Base-by-base conservation (phyloP, 345 rosid species). In the Zanthoxylum bungeanum region DNA sequence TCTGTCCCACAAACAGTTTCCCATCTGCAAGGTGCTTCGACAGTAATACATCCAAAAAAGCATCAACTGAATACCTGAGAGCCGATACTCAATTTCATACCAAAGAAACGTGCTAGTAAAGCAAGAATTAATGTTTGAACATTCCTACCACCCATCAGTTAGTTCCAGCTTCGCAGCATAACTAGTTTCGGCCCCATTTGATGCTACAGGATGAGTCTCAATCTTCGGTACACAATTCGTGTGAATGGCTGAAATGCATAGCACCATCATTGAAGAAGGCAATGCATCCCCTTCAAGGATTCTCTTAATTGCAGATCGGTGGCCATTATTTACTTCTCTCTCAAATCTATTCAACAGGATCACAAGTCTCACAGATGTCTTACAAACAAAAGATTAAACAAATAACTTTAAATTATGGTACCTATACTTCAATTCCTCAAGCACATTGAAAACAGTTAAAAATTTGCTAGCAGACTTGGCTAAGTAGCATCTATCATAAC, bases 401-500 rank as follows among this genome's bases (percentile, higher is more conserved):
- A 19, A 71, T 8, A 65, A 40, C 22, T 71, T 22, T 59, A 73
- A 40, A 63, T 55, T 40, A 21, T 49, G 50, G 40, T 86, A 90
- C 98, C 98, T 94, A 79, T 92, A 94, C 83, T 89, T 92, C 81
- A 94, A 82, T 80, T 94, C 98, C 80, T 90, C 97, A 46, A 92
- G 85, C 74, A 94, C 88, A 92, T 86, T 92, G 83, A 87, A 47
- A 68, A 86, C 39, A 8, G 97, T 90, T 76, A 94, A 81, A 83
- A 90, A 83, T 1, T 86, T 94, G 70, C 90, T 76, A 73, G 76
- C 70, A 73, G 75, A 70, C 80, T 79, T 89, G 74, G 70, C 75
- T 33, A 88, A 88, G 77, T 83, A 82, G 73, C 57, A 58, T 84
- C 85, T 89, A 69, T 92, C 98, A 64, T 92, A 94, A 73, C 92